Evolutionary conservation across 352 stramenopile species (phyloP).

Genomic region (Phytopythium oedochilum): DNA sequence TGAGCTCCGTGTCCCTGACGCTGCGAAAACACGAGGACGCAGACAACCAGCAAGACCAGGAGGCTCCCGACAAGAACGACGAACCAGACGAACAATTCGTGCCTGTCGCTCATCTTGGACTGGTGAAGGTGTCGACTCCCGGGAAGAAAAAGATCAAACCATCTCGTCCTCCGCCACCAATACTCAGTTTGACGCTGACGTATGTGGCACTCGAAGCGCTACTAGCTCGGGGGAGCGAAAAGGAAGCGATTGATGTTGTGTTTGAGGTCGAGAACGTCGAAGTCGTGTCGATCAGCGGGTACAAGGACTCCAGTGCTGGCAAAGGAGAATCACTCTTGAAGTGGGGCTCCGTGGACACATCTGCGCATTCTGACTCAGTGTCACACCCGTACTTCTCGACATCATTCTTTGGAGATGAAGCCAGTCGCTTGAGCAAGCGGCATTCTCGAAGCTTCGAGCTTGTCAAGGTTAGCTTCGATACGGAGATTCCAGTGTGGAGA

Average conservation of each 20-base stretch:
- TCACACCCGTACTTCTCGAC: slow-evolving; percentile 74
- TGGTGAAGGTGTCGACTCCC: slow-evolving; percentile 57
- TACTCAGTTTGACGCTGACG: slow-evolving; percentile 45
- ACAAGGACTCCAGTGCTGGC: slow-evolving; percentile 22
- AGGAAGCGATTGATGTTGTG: slow-evolving; percentile 39
- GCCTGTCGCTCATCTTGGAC: slow-evolving; percentile 76
- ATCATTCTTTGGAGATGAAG: slow-evolving; percentile 64
- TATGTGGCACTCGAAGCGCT: slow-evolving; percentile 52
- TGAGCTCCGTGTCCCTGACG: slow-evolving; percentile 54
- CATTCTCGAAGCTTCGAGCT: slow-evolving; percentile 62
- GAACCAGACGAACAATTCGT: slow-evolving; percentile 53
- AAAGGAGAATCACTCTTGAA: slow-evolving; percentile 28
- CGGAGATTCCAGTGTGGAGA: slow-evolving; percentile 63
- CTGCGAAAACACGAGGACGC: slow-evolving; percentile 45
- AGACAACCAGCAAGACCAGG: slow-evolving; percentile 7
- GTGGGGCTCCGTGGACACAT: slow-evolving; percentile 39
- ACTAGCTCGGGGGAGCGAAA: slow-evolving; percentile 19
- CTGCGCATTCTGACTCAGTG: slow-evolving; percentile 43
- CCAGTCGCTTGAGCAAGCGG: slow-evolving; percentile 32
- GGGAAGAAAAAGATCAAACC: slow-evolving; percentile 38
- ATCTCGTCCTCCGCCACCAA: slow-evolving; percentile 50
- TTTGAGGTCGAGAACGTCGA: slow-evolving; percentile 72
- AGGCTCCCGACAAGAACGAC: slow-evolving; percentile 10
- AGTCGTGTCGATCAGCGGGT: slow-evolving; percentile 27
- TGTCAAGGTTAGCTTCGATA: slow-evolving; percentile 61